Evolutionary conservation across 805 yeast genomes (phyloP).

Genomic region (Wickerhamiella cacticola): DNA sequence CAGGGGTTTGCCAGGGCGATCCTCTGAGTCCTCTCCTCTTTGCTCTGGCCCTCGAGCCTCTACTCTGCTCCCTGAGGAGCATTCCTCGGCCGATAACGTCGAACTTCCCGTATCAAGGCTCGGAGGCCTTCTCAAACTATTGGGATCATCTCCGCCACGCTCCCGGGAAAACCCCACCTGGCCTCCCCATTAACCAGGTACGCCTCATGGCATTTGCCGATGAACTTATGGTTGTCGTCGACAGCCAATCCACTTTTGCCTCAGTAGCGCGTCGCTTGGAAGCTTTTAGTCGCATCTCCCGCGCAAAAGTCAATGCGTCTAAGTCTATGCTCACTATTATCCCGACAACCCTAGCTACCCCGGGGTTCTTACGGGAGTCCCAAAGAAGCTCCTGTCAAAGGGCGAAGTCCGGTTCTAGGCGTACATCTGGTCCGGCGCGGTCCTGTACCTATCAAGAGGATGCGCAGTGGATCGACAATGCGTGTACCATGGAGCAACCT

Average conservation of each 20-base stretch:
- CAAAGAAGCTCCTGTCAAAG: too few relatives aligned
- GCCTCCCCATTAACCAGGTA: neutral
- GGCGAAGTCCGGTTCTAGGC: too few relatives aligned
- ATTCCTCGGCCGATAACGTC: neutral
- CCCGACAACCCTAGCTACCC: too few relatives aligned
- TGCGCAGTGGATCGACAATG: neutral
- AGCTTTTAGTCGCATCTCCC: neutral
- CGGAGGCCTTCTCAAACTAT: neutral
- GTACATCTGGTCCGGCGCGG: too few relatives aligned
- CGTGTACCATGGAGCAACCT: neutral
- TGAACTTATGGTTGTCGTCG: neutral
- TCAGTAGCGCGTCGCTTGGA: neutral
- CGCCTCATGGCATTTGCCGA: constrained; percentile 1
- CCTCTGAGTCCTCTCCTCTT: constrained; percentile 6
- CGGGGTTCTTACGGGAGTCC: too few relatives aligned
- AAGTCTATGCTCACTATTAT: constrained; percentile 3
- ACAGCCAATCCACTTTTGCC: neutral
- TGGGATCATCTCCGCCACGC: neutral
- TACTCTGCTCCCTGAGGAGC: neutral
- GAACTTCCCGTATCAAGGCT: neutral
- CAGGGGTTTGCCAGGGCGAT: constrained; percentile 6
- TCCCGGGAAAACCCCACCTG: neutral
- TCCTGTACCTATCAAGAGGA: neutral
- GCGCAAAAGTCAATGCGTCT: neutral
- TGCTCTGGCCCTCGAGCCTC: constrained; percentile 1